These are phyloP conservation scores for Gossypium herbaceum DNA, from an alignment of 345 rosid genomes.

Conservation along the genomic window DNA sequence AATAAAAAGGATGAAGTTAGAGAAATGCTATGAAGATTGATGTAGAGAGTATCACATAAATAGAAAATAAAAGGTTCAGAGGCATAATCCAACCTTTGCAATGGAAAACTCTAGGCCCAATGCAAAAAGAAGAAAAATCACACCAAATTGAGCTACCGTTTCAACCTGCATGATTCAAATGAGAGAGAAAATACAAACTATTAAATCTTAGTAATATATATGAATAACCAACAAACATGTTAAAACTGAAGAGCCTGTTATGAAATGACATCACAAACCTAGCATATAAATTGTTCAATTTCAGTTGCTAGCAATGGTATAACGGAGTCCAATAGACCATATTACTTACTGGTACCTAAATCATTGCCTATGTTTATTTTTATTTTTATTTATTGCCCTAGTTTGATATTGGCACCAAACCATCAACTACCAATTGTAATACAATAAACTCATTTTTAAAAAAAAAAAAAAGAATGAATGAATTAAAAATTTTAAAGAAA, in stretches of 20 bases:
- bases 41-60: not conserved
- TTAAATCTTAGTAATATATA: not conserved
- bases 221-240: constrained; percentile 3
- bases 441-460: not conserved
- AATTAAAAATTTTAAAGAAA: not conserved
- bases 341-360: not conserved
- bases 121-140: constrained; percentile 91
- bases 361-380: not conserved
- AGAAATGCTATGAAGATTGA: not conserved
- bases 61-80: constrained; percentile 11
- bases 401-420: not conserved
- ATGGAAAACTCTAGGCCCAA: constrained; percentile 85
- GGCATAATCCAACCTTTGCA: constrained; percentile 45
- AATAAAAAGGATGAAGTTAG: constrained; percentile 7
- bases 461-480: no score
- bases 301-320: not conserved
- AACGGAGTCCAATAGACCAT: not conserved
- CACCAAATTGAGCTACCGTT: constrained; percentile 99
- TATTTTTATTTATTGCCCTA: not conserved
- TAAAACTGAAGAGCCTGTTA: not conserved
- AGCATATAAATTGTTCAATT: not conserved
- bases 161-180: constrained; percentile 52
- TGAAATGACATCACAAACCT: not conserved
- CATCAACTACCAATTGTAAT: not conserved
- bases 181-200: not conserved